phyloP scores from a whole-genome alignment of 139 green algal genomes.

The Picochlorum sp. region DNA sequence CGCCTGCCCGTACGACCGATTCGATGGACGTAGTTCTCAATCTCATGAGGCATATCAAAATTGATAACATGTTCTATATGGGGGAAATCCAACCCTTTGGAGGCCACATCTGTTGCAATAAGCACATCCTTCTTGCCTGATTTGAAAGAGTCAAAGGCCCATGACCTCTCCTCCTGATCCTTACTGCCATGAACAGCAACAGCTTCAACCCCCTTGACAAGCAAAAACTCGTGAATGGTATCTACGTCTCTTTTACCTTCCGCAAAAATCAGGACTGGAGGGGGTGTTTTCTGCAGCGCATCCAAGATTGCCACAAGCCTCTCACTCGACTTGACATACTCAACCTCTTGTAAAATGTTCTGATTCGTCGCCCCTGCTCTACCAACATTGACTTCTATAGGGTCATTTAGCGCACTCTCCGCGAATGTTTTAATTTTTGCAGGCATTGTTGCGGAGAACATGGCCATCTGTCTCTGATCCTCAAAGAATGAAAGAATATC shows the following conservation, averaged over 20 bases:
- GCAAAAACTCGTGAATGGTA: slow-evolving; percentile 88
- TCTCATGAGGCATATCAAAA: slow-evolving; percentile 98
- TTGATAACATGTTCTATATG: slow-evolving; percentile 98
- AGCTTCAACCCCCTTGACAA: slow-evolving; percentile 90
- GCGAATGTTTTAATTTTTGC: slow-evolving; percentile 97
- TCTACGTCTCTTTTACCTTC: slow-evolving; percentile 98
- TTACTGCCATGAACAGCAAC: slow-evolving; percentile 93
- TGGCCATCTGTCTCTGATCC: slow-evolving; percentile 90
- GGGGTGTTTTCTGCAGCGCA: slow-evolving; percentile 96
- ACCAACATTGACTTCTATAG: slow-evolving; percentile 86
- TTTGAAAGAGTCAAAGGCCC: slow-evolving; percentile 90
- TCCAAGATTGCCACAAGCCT: slow-evolving; percentile 93
- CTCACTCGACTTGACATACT: slow-evolving; percentile 97
- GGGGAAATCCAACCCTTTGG: slow-evolving; percentile 84
- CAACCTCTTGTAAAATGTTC: slow-evolving; percentile 96
- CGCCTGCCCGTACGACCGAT: slow-evolving; percentile 83
- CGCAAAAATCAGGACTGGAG: slow-evolving; percentile 94
- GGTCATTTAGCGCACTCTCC: slow-evolving; percentile 85
- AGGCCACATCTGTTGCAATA: slow-evolving; percentile 94
- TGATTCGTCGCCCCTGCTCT: slow-evolving; percentile 89
- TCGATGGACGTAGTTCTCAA: slow-evolving; percentile 98
- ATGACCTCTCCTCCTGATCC: slow-evolving; percentile 86
- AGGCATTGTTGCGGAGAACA: slow-evolving; percentile 98
- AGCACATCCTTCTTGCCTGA: slow-evolving; percentile 83
- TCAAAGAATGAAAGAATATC: slow-evolving; percentile 63